Base-by-base conservation (phyloP, 2,329 filamentous ascomycete species). In the Clonostachys rosea region DNA sequence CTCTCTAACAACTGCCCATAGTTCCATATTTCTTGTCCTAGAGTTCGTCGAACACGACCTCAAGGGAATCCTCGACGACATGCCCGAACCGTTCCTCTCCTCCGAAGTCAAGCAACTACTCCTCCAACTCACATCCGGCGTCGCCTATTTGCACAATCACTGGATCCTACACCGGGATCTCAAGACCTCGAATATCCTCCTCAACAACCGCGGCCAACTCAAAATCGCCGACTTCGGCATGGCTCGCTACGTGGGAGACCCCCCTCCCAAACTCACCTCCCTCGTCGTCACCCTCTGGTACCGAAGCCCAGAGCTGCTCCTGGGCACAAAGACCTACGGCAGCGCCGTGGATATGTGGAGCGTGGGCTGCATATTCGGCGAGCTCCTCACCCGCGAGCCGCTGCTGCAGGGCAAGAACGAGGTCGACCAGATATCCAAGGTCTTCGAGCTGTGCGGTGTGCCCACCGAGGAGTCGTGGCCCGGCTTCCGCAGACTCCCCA, bases 161-260 rank as follows among this genome's bases (percentile, higher is more conserved):
- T 95, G 86, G 86, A 95, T 99, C 58, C 78, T 99, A 50, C 91
- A 94, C 69, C 89, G 91, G 48, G 91, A 96, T 68, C 82, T 96
- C 59, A 96, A 96, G 68, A 95, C 91, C 5, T 92, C 88, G 43
- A 96, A 96, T 60, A 83, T 99, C 42, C 83, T 99, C 42, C 86
- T 99, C 69, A 95, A 90, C 73, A 97, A 97, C 72, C 88, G 91
- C 42, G 94, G 94, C 42, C 85, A 88, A 64, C 85, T 99, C 66
- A 96, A 96, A 68, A 86, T 99, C 53, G 94, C 94, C 50, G 94
- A 99, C 68, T 99, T 99, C 62, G 94, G 94, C 65, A 96, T 99
- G 90, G 92, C 94, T 5, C 82, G 94, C 30, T 94, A 94, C 69
- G 87, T 88, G 47, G 87, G 87, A 44, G 83, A 89, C 56, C 91